These are phyloP conservation scores for Salvia splendens DNA, from an alignment of 257 asterid genomes.

Conservation along the genomic window DNA sequence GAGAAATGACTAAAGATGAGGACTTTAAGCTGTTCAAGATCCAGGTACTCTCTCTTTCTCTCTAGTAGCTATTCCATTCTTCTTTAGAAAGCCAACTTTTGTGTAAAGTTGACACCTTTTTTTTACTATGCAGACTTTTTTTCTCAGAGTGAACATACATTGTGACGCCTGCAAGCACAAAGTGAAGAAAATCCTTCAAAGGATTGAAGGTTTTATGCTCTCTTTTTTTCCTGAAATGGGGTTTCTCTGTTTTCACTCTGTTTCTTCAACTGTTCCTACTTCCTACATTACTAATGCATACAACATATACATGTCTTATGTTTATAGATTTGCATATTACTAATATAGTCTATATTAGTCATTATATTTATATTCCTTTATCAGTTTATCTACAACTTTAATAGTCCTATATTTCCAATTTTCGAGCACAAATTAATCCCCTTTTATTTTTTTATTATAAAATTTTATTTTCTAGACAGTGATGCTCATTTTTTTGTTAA, in stretches of 20 bases:
- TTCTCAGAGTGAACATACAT: constrained; percentile 82
- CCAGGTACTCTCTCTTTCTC: constrained; percentile 52
- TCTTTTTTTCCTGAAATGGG: not conserved
- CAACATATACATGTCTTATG: too few species aligned
- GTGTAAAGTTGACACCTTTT: not conserved
- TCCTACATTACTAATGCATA: too few species aligned
- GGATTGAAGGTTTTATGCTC: constrained; percentile 62
- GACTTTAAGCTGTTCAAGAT: constrained; percentile 91
- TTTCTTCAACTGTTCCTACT: not conserved
- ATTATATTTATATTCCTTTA: too few species aligned
- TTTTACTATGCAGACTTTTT: constrained; percentile 53
- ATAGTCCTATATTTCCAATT: too few species aligned
- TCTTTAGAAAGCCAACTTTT: not conserved
- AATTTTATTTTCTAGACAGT: too few species aligned
- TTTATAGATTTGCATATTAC: too few species aligned
- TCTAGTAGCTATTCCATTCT: not conserved
- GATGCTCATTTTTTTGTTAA: too few species aligned
- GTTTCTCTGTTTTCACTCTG: not conserved
- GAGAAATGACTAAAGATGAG: constrained; percentile 78
- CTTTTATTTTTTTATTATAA: too few species aligned
- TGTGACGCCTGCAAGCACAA: constrained; percentile 92
- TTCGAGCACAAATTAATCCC: too few species aligned
- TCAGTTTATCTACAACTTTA: too few species aligned
- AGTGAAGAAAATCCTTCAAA: constrained; percentile 83
- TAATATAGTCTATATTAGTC: too few species aligned